Percentiles rank a stretch among this genome's conserved stretches.
phyloP scores from a whole-genome alignment of 1,139 yeast species.

The Pichia norvegensis region DNA sequence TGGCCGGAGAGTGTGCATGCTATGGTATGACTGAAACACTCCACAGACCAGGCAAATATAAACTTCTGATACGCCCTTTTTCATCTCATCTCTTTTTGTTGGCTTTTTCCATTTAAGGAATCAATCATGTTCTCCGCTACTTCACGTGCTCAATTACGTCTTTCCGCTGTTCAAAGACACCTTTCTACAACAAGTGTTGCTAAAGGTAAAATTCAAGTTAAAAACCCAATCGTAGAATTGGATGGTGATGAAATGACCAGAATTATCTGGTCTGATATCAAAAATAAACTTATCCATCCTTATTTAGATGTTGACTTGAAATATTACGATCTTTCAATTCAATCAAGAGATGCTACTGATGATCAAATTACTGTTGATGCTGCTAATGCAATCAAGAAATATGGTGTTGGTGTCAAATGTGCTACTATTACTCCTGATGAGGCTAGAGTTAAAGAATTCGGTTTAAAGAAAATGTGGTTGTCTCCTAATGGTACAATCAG shows the following conservation, averaged over 20 bases:
- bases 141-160: constrained; percentile 11
- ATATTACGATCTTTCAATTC: constrained; percentile 84
- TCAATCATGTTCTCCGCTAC: constrained; percentile 6
- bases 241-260: constrained; percentile 97
- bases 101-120: neutral
- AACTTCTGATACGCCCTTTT: neutral
- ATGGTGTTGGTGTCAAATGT: constrained; percentile 92
- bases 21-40: neutral
- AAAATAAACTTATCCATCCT: constrained; percentile 74
- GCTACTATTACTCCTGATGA: constrained; percentile 99
- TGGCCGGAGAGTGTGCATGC: neutral
- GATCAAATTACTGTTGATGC: constrained; percentile 86
- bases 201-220: constrained; percentile 58
- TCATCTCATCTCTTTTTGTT: neutral
- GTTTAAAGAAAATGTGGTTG: constrained; percentile 91
- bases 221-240: constrained; percentile 86
- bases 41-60: neutral
- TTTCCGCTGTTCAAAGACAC: constrained; percentile 12
- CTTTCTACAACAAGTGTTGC: constrained; percentile 7
- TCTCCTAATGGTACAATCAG: constrained; percentile 96
- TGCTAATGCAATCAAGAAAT: constrained; percentile 80
- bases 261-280: constrained; percentile 83
- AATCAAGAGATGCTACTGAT: constrained; percentile 76
- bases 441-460: constrained; percentile 84
- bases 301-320: constrained; percentile 81